These are phyloP conservation scores for Hirschfeldia incana DNA, from an alignment of 345 rosid genomes.

Conservation along the genomic window DNA sequence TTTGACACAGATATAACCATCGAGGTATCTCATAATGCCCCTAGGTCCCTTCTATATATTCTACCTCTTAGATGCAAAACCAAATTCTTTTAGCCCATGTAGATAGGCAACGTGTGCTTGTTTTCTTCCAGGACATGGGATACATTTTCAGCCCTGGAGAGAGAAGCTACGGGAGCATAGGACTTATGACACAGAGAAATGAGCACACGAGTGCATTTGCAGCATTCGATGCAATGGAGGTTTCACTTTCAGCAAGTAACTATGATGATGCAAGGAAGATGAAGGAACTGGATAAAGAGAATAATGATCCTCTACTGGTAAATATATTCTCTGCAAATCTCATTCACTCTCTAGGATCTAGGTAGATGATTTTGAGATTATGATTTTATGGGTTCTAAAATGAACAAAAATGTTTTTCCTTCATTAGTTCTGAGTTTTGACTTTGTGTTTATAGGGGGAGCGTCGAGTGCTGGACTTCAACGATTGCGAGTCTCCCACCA, in stretches of 20 bases:
- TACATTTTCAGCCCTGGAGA: slow-evolving; percentile 86
- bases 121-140: slow-evolving; percentile 74
- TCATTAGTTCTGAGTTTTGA: background rate
- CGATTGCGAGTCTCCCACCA: slow-evolving; percentile 82
- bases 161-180: slow-evolving; percentile 77
- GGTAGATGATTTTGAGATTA: background rate
- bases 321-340: background rate
- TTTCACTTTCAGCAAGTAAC: slow-evolving; percentile 46
- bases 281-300: slow-evolving; percentile 49
- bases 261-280: slow-evolving; percentile 46
- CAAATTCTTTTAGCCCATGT: background rate
- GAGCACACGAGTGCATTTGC: slow-evolving; percentile 62
- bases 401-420: background rate
- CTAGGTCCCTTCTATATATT: background rate
- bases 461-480: slow-evolving; percentile 86
- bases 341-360: background rate
- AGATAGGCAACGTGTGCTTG: background rate
- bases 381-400: background rate
- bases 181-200: slow-evolving; percentile 74
- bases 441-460: slow-evolving; percentile 47
- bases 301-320: slow-evolving; percentile 36
- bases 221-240: slow-evolving; percentile 81
- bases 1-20: slow-evolving; percentile 80
- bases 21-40: slow-evolving; percentile 54
- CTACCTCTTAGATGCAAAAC: background rate